Conservation (phyloP, 2,329 filamentous ascomycete species). For the Ilyonectria destructans region DNA sequence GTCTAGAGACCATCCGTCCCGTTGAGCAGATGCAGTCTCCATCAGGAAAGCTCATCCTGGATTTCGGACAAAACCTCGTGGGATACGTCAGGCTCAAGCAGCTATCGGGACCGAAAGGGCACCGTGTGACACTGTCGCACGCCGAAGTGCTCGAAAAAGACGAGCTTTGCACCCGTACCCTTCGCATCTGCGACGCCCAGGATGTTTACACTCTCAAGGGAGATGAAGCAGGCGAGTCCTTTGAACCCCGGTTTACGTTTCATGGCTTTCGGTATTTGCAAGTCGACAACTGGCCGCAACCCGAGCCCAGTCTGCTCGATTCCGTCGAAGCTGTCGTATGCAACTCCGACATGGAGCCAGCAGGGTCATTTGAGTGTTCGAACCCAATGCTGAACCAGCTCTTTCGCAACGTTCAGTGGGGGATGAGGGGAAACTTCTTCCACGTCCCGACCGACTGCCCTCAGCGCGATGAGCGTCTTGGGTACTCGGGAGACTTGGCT, state of each 20-base stretch:
- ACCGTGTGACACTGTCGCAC: background rate
- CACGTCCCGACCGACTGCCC: background rate
- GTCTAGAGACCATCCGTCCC: background rate
- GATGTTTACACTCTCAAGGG: background rate
- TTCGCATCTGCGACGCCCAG: background rate
- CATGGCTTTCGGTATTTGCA: background rate
- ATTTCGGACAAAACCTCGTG: conserved; percentile 3
- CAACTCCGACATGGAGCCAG: background rate
- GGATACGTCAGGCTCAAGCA: background rate
- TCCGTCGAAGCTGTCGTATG: background rate
- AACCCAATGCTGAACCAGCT: background rate
- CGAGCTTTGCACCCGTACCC: background rate
- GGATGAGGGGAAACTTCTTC: background rate
- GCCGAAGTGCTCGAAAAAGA: background rate
- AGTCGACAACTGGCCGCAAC: background rate
- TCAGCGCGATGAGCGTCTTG: background rate
- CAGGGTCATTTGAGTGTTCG: background rate
- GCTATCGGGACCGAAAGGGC: background rate
- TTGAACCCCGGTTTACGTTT: background rate
- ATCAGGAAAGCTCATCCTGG: conserved; percentile 3
- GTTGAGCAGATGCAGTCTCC: background rate
- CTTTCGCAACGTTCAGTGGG: background rate
- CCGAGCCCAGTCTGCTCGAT: background rate
- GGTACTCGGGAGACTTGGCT: background rate
- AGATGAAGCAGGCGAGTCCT: background rate